Evolutionary conservation across 192 early-diverging fungal species (phyloP), one percentile per base, ranked within the genome.

Genomic region (Coemansia sp.): DNA sequence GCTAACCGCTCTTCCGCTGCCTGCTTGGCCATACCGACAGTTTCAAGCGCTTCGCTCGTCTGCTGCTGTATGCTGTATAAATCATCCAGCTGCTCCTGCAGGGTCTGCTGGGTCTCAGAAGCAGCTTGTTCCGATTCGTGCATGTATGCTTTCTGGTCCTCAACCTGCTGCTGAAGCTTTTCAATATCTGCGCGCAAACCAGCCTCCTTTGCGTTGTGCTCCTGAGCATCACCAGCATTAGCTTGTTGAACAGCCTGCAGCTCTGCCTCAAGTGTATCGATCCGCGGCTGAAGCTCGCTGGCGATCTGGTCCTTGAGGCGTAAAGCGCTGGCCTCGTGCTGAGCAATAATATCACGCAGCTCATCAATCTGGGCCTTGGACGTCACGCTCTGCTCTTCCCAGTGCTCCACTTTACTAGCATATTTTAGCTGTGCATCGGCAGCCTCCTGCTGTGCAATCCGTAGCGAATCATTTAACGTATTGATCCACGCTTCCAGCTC

Each of bases 81-180:
- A 9, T 60, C 70, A 6, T 31, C 55, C 26, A 71, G 54, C 10
- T 68, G 36, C 23, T 34, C 36, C 28, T 67, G 58, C 18, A 58
- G 21, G 5, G 42, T 24, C 17, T 52, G 25, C 6, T 28, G 37
- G 9, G 25, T 5, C 52, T 53, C 15, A 38, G 54, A 25, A 11
- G 20, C 65, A 3, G 59, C 26, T 38, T 67, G 61, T 4, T n/a
- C 25, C 25, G 46, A 21, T 34, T 31, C 26, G 7, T 60, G 59
- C 28, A 42, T 42, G 11, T 21, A 1, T 31, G 47, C 20, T 3
- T 18, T 21, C 42, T 26, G 53, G 12, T 47, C 67, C 8, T 60
- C 52, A 5, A 49, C 15, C 40, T 42, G 40, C 12, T 12, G 40
- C 14, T 42, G 40, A n/a, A 42, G 59, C 24, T 56, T 10, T 4